These are phyloP conservation scores for Mucor piriformis DNA, from an alignment of 371 early-diverging fungal species.

Conservation along the genomic window DNA sequence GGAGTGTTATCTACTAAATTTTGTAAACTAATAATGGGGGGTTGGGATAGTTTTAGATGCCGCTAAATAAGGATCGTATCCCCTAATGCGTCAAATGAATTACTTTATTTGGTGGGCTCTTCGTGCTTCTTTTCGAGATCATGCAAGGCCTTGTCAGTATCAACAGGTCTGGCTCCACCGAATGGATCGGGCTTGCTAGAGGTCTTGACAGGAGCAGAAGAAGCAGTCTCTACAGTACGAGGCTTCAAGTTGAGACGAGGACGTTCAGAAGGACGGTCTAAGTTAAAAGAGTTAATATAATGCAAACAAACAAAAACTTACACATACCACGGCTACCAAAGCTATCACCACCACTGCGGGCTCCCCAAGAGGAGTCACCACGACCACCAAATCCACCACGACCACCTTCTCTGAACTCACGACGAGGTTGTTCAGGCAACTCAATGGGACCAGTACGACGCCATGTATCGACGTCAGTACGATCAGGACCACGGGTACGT, in stretches of 20 bases:
- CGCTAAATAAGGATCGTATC: constrained; percentile 16
- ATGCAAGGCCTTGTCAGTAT: constrained; percentile 69
- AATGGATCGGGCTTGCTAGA: constrained; percentile 77
- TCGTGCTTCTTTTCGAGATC: constrained; percentile 69
- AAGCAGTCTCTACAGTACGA: constrained; percentile 54
- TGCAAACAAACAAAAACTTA: neutral
- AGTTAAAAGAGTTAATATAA: neutral
- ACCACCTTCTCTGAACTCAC: constrained; percentile 39
- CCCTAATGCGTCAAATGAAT: neutral
- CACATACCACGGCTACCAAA: constrained; percentile 19
- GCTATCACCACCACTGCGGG: constrained; percentile 44
- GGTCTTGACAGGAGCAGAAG: constrained; percentile 13
- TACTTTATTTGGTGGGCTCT: constrained; percentile 6
- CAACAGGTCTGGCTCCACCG: constrained; percentile 82
- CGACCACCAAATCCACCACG: constrained; percentile 54
- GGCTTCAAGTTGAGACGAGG: constrained; percentile 74
- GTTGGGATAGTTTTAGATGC: constrained; percentile 6
- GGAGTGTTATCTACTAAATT: neutral
- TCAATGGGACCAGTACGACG: constrained; percentile 53
- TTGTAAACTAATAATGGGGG: neutral
- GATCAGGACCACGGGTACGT: constrained; percentile 41
- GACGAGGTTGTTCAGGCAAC: constrained; percentile 42
- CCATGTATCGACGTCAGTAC: constrained; percentile 57
- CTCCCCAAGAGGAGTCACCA: constrained; percentile 55
- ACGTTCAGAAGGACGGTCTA: constrained; percentile 41